These are phyloP conservation scores for Yamadazyma sp. DNA, from an alignment of 1,139 yeast genomes.

Conservation along the genomic window DNA sequence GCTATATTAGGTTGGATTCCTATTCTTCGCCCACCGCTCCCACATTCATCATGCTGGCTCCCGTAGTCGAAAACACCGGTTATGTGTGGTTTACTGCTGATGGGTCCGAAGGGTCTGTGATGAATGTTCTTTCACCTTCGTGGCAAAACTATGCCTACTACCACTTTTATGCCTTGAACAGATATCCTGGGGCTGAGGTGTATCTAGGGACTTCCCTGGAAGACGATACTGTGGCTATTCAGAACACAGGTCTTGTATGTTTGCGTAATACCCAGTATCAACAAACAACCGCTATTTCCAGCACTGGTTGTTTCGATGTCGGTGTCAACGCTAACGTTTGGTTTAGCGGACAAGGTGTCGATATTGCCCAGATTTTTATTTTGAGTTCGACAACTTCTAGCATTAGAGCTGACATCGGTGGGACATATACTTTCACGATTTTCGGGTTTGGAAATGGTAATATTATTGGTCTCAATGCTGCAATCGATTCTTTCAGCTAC, in stretches of 20 bases:
- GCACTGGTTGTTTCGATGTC: slow-evolving; percentile 30
- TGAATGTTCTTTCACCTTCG: slow-evolving; percentile 18
- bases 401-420: slow-evolving; percentile 20
- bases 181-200: slow-evolving; percentile 10
- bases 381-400: slow-evolving; percentile 21
- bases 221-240: slow-evolving; percentile 16
- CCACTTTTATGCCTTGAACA: slow-evolving; percentile 20
- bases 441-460: slow-evolving; percentile 35
- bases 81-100: slow-evolving; percentile 24
- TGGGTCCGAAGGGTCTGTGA: slow-evolving; percentile 19
- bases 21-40: slow-evolving; percentile 16
- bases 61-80: slow-evolving; percentile 25
- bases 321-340: slow-evolving; percentile 23
- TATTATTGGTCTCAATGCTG: slow-evolving; percentile 22
- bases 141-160: slow-evolving; percentile 28
- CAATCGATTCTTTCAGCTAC: slow-evolving; percentile 15
- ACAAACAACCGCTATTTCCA: slow-evolving; percentile 24
- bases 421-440: slow-evolving; percentile 23
- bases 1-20: slow-evolving; percentile 22
- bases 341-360: slow-evolving; percentile 18
- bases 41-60: slow-evolving; percentile 7
- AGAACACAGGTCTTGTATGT: slow-evolving; percentile 33
- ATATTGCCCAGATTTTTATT: slow-evolving; percentile 21
- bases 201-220: slow-evolving; percentile 20
- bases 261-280: slow-evolving; percentile 23